Conservation (phyloP, 148 eudicot species). For the Vaccinium corymbosum region DNA sequence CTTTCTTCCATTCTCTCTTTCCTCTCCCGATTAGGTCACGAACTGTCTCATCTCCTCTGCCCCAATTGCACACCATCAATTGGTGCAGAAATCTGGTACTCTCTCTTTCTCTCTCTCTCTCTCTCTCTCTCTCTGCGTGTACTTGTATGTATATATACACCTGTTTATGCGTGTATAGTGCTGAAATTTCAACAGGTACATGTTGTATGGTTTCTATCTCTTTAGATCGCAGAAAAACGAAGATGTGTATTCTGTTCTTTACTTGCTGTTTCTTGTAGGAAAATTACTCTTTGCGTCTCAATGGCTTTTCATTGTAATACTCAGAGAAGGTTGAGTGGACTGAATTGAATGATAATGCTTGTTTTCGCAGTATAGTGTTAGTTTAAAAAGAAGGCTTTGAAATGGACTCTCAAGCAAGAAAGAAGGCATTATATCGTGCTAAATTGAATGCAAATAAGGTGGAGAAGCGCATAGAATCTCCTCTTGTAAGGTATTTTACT, state of each 20-base stretch:
- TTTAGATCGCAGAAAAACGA: not conserved
- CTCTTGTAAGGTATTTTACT: slow-evolving; percentile 71
- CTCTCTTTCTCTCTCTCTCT: no score
- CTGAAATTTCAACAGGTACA: not conserved
- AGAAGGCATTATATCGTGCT: slow-evolving; percentile 71
- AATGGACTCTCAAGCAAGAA: slow-evolving; percentile 76
- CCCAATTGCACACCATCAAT: no score
- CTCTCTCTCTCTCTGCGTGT: no score
- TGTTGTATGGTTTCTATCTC: not conserved
- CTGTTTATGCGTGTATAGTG: not conserved
- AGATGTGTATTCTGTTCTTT: not conserved
- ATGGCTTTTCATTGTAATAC: not conserved
- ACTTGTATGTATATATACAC: no score
- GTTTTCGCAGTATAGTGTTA: not conserved
- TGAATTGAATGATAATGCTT: not conserved
- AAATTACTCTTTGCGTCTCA: not conserved
- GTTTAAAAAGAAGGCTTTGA: not conserved
- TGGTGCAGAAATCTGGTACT: no score
- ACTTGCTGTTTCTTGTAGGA: not conserved
- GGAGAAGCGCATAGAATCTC: slow-evolving; percentile 74
- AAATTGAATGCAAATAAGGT: slow-evolving; percentile 62
- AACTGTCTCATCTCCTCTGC: no score
- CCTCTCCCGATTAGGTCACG: no score
- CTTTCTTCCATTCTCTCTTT: no score
- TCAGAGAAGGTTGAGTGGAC: not conserved